Evolutionary conservation across 2,329 filamentous ascomycete species (phyloP).

Genomic region (Trichocomaceae sp.): DNA sequence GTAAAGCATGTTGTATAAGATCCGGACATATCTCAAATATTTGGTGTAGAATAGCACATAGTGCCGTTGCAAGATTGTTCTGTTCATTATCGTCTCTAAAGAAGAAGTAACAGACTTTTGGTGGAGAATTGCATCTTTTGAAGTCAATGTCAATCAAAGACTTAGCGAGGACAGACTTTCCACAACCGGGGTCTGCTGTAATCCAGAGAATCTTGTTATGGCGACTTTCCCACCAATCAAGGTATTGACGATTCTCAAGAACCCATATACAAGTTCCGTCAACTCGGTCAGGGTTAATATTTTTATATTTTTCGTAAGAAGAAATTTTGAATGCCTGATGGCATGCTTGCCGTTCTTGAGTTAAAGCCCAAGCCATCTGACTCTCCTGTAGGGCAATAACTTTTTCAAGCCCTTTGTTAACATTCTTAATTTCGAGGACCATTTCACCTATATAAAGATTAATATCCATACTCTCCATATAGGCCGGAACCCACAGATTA

Average conservation of each 20-base stretch:
- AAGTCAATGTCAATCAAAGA: conserved; percentile 27
- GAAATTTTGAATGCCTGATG: conserved; percentile 13
- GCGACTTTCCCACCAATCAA: conserved; percentile 16
- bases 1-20: conserved; percentile 24
- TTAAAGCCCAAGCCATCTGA: conserved; percentile 4
- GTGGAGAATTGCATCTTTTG: conserved; percentile 12
- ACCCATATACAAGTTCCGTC: conserved; percentile 20
- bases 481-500: not conserved
- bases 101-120: conserved; percentile 38
- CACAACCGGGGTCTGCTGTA: conserved; percentile 41
- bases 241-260: conserved; percentile 14
- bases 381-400: not conserved
- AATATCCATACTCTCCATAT: not conserved
- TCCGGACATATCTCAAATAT: conserved; percentile 36
- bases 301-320: conserved; percentile 17
- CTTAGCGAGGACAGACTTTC: conserved; percentile 40
- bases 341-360: not conserved
- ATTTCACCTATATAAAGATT: not conserved
- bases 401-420: not conserved
- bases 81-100: conserved; percentile 39
- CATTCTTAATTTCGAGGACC: not conserved
- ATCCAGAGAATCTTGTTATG: conserved; percentile 28
- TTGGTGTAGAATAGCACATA: conserved; percentile 36
- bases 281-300: conserved; percentile 13
- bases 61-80: conserved; percentile 27